A percentile compares a stretch with the other conserved stretches of the same genome.
These are phyloP conservation scores for Pichia sp. DNA, from an alignment of 1,139 yeast genomes.

Conservation along the genomic window DNA sequence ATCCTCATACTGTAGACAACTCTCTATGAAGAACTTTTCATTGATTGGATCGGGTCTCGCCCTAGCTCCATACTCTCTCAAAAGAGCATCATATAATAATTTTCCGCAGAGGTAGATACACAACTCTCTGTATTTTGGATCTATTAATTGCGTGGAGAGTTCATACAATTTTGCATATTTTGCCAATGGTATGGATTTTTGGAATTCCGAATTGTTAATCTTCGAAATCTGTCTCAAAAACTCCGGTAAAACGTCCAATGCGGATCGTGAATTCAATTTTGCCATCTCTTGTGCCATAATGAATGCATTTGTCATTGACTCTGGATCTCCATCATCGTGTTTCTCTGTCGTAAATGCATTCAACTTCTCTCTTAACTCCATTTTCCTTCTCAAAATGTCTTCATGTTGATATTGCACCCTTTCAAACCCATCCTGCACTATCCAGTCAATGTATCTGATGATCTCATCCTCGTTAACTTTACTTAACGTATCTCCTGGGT, in stretches of 20 bases:
- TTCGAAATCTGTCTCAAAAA: conserved; percentile 18
- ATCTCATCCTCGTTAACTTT: conserved; percentile 18
- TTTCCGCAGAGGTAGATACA: conserved; percentile 26
- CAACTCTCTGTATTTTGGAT: conserved; percentile 19
- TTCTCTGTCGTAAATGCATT: conserved; percentile 6
- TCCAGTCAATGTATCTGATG: conserved; percentile 22
- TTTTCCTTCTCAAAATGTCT: conserved; percentile 2
- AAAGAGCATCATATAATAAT: conserved; percentile 20
- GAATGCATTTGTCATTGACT: conserved; percentile 18
- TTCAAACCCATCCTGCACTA: conserved; percentile 19
- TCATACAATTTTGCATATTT: conserved; percentile 19
- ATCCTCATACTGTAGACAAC: conserved; percentile 19
- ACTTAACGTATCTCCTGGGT: conserved; percentile 12
- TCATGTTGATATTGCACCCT: conserved; percentile 12
- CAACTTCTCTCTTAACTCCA: conserved; percentile 3
- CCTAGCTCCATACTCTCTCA: conserved; percentile 15
- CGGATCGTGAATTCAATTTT: conserved; percentile 14
- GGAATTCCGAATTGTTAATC: conserved; percentile 15
- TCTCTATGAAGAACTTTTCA: conserved; percentile 27
- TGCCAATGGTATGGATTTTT: conserved; percentile 19
- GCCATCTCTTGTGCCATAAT: conserved; percentile 17
- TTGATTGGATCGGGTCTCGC: conserved; percentile 28
- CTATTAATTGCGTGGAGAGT: conserved; percentile 22
- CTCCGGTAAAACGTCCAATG: conserved; percentile 20
- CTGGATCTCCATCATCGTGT: conserved; percentile 7